A percentile compares a stretch with the other conserved stretches of the same genome.
Conservation (phyloP, 345 rosid genomes). For the Ailanthus altissimus region DNA sequence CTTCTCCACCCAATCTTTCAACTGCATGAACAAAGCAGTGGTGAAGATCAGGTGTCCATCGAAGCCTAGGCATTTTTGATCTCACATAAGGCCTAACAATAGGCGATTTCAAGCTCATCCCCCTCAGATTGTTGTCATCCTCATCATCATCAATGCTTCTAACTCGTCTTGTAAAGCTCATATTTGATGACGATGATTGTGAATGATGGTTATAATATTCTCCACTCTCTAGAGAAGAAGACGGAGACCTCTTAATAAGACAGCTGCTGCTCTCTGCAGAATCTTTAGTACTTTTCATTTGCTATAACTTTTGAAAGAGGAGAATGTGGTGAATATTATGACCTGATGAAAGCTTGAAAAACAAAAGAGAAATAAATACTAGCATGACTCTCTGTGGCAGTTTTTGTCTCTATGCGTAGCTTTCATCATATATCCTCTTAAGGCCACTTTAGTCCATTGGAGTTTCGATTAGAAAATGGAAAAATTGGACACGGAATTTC, state of each 20-base stretch:
- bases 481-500: conserved; percentile 36
- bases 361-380: conserved; percentile 42
- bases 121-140: background rate
- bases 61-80: conserved; percentile 57
- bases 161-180: conserved; percentile 1
- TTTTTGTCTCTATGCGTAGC: conserved; percentile 45
- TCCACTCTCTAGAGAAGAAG: conserved; percentile 24
- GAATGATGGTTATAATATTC: background rate
- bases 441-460: conserved; percentile 39
- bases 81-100: conserved; percentile 51
- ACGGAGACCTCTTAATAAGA: background rate
- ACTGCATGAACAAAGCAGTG: conserved; percentile 65
- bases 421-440: conserved; percentile 20
- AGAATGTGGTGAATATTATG: background rate
- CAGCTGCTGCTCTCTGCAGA: background rate
- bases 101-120: conserved; percentile 26
- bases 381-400: conserved; percentile 36
- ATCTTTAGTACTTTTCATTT: conserved; percentile 21
- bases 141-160: too few relatives aligned
- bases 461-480: conserved; percentile 44
- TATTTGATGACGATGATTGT: background rate
- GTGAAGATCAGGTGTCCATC: conserved; percentile 71
- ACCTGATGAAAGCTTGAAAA: background rate
- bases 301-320: background rate
- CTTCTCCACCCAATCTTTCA: conserved; percentile 64